These are phyloP conservation scores for Bipolaris oryzae DNA, from an alignment of 2,329 filamentous ascomycete genomes.

Conservation along the genomic window DNA sequence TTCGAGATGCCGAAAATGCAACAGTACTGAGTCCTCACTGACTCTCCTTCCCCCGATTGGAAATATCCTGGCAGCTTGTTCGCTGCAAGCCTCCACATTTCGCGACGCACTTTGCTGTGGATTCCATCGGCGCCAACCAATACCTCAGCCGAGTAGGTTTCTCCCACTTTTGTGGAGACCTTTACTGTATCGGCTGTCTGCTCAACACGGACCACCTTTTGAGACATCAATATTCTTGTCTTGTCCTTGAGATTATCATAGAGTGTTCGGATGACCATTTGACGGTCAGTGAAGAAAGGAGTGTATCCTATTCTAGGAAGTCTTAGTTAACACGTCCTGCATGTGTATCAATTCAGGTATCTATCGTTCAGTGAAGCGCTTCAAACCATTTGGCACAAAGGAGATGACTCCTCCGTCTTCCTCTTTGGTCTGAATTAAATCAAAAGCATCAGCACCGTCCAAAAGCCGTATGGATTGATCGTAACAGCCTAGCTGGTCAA, in stretches of 20 bases:
- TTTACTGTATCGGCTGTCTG: neutral
- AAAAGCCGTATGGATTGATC: too few relatives aligned
- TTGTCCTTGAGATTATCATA: constrained; percentile 23
- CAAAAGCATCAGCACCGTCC: too few relatives aligned
- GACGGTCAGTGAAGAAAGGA: constrained; percentile 21
- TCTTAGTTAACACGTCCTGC: too few relatives aligned
- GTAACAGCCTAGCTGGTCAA: constrained; percentile 27
- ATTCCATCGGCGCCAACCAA: constrained; percentile 27
- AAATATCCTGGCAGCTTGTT: neutral
- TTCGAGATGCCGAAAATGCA: constrained; percentile 16
- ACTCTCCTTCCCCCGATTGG: too few relatives aligned
- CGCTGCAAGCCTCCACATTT: constrained; percentile 25
- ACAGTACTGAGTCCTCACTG: too few relatives aligned
- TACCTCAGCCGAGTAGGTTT: constrained; percentile 12
- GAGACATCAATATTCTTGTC: constrained; percentile 8
- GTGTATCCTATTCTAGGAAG: neutral
- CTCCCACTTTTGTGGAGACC: constrained; percentile 18
- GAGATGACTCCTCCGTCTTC: neutral
- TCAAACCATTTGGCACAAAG: neutral
- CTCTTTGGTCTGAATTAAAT: too few relatives aligned
- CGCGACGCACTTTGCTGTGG: constrained; percentile 20
- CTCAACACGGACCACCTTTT: neutral
- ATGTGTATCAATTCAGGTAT: too few relatives aligned
- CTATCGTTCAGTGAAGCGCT: too few relatives aligned
- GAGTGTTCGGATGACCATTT: constrained; percentile 18